Conservation (phyloP, 2,329 filamentous ascomycete species). For the Colletotrichum sp. region DNA sequence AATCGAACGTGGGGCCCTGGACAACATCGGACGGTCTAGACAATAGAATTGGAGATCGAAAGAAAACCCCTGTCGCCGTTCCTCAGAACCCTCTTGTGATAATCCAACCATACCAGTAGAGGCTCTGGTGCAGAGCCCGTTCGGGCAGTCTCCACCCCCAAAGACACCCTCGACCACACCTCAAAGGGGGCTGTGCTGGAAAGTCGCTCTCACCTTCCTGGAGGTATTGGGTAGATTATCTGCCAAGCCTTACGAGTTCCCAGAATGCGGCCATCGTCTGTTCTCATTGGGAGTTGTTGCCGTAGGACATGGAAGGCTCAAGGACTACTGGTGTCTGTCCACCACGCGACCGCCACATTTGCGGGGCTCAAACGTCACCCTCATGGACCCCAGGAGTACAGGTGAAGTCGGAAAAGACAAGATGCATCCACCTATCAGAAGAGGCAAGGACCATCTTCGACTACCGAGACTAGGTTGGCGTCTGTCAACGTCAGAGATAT, state of each 20-base stretch:
- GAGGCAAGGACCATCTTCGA: neutral
- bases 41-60: neutral
- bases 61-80: neutral
- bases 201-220: neutral
- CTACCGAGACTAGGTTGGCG: neutral
- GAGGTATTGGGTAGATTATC: neutral
- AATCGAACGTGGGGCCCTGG: neutral
- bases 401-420: neutral
- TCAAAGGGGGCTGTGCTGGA: slow-evolving; percentile 6
- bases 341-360: neutral
- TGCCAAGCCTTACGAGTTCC: neutral
- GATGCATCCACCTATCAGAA: neutral
- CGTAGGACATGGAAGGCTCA: neutral
- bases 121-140: neutral
- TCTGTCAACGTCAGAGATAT: neutral
- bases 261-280: neutral
- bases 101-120: neutral
- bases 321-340: neutral
- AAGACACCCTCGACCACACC: neutral
- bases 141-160: neutral
- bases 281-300: neutral
- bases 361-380: neutral
- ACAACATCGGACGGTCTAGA: neutral
- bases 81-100: neutral
- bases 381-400: neutral